A percentile compares a stretch with the other conserved stretches of the same genome.
phyloP scores from a whole-genome alignment of 1,139 yeast genomes.

The Saccharomycopsis hybrid region DNA sequence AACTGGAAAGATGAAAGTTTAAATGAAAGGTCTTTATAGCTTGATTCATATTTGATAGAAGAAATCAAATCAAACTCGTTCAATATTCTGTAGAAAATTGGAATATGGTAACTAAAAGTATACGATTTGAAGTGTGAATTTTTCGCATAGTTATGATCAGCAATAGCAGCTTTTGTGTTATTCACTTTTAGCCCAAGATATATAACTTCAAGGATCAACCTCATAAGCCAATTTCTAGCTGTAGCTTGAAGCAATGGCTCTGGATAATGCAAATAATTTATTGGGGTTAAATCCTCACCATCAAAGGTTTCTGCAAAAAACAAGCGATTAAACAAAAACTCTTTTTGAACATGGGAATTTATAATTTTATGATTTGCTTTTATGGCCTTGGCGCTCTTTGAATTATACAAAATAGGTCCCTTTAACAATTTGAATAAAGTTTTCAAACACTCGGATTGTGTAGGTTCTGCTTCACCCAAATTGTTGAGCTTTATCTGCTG shows the following conservation, averaged over 20 bases:
- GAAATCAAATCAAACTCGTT: conserved; percentile 39
- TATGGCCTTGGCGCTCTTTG: conserved; percentile 46
- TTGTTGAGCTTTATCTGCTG: conserved; percentile 32
- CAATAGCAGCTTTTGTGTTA: conserved; percentile 24
- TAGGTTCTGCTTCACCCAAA: conserved; percentile 29
- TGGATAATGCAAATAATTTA: conserved; percentile 38
- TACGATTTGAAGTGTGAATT: conserved; percentile 31
- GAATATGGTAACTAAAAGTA: neutral
- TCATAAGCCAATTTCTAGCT: conserved; percentile 39
- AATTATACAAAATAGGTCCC: conserved; percentile 49
- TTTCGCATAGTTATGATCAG: conserved; percentile 30
- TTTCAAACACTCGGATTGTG: conserved; percentile 46
- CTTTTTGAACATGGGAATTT: conserved; percentile 50
- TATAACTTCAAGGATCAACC: conserved; percentile 45
- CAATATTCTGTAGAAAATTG: conserved; percentile 30
- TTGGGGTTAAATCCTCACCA: conserved; percentile 48
- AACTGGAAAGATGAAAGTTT: conserved; percentile 5
- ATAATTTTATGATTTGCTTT: conserved; percentile 42
- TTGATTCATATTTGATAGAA: conserved; percentile 28
- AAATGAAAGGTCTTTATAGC: neutral
- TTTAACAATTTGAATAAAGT: conserved; percentile 53
- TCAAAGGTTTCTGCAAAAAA: conserved; percentile 38
- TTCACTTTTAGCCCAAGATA: conserved; percentile 34
- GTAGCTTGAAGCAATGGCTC: conserved; percentile 24
- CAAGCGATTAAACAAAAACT: conserved; percentile 42